phyloP scores from a whole-genome alignment of 2,329 filamentous ascomycete genomes.

The Ilyonectria robusta region DNA sequence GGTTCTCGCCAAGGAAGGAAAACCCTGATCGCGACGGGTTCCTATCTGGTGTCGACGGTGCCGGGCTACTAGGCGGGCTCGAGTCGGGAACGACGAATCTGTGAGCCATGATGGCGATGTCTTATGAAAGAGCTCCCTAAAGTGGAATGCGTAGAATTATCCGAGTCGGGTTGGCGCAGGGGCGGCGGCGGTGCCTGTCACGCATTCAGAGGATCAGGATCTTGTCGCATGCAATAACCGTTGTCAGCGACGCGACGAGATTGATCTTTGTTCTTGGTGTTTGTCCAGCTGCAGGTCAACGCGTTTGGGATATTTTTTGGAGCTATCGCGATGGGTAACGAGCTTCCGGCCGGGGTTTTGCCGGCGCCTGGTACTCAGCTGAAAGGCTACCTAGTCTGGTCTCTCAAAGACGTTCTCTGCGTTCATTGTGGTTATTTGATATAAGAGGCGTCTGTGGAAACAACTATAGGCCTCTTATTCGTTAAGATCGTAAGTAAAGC shows the following conservation, averaged over 20 bases:
- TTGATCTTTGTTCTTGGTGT: constrained; percentile 30
- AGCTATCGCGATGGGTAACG: constrained; percentile 47
- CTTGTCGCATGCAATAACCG: constrained; percentile 32
- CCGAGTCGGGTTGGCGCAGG: constrained; percentile 29
- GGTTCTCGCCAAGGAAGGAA: constrained; percentile 60
- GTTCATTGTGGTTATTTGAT: neutral
- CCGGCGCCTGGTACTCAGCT: constrained; percentile 21
- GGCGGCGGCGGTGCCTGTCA: constrained; percentile 17
- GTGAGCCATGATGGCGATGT: constrained; percentile 54
- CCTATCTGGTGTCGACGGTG: constrained; percentile 66
- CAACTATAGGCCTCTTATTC: neutral
- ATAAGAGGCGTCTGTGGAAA: neutral
- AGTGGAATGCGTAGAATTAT: constrained; percentile 31
- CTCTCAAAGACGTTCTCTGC: neutral
- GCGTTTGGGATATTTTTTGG: constrained; percentile 48
- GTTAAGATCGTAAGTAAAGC: neutral
- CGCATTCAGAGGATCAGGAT: constrained; percentile 21
- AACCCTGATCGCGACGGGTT: constrained; percentile 52
- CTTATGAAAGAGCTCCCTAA: constrained; percentile 35
- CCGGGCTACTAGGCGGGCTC: constrained; percentile 58
- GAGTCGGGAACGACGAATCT: constrained; percentile 61
- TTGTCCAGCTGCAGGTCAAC: constrained; percentile 39
- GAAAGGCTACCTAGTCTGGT: neutral
- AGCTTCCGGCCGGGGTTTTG: constrained; percentile 42
- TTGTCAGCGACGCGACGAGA: constrained; percentile 29